Conservation (phyloP, 1,284 basidiomycete species). For the Tetrapyrgos nigripes region DNA sequence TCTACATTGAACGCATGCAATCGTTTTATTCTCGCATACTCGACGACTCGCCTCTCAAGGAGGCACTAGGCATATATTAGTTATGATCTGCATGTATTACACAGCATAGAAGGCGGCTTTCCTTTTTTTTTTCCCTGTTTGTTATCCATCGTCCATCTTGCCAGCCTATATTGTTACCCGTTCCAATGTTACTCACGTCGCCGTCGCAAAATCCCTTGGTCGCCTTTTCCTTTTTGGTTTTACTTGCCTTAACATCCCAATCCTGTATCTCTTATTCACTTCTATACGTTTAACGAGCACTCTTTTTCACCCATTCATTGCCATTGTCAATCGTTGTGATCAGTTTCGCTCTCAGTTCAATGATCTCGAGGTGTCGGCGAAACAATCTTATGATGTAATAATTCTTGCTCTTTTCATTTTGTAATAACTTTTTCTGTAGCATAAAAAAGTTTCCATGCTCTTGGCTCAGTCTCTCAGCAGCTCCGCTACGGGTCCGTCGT, state of each 20-base stretch:
- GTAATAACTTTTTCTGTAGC: not conserved
- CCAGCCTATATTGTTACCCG: slow-evolving; percentile 6
- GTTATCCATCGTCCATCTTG: slow-evolving; percentile 3
- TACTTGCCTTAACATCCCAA: not conserved
- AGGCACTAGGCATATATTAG: slow-evolving; percentile 49
- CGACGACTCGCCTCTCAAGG: slow-evolving; percentile 60
- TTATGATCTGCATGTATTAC: slow-evolving; percentile 55
- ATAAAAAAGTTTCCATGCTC: slow-evolving; percentile 29
- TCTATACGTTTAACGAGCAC: slow-evolving; percentile 8
- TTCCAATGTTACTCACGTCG: not conserved
- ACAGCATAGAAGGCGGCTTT: slow-evolving; percentile 19
- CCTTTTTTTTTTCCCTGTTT: slow-evolving; percentile 4
- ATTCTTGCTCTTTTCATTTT: not conserved
- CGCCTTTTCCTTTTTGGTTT: slow-evolving; percentile 1
- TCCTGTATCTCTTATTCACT: slow-evolving; percentile 19
- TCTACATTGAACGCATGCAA: slow-evolving; percentile 49
- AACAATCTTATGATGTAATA: not conserved
- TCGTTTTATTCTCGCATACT: slow-evolving; percentile 42
- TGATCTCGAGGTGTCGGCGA: not conserved
- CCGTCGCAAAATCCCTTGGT: not conserved
- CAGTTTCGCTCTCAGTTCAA: not conserved
- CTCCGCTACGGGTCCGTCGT: too few species aligned
- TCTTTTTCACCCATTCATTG: not conserved
- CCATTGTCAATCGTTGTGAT: not conserved
- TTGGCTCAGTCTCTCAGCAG: too few species aligned